These are phyloP conservation scores for Boletus rubroflammeus DNA, from an alignment of 768 basidiomycete species.

Conservation along the genomic window DNA sequence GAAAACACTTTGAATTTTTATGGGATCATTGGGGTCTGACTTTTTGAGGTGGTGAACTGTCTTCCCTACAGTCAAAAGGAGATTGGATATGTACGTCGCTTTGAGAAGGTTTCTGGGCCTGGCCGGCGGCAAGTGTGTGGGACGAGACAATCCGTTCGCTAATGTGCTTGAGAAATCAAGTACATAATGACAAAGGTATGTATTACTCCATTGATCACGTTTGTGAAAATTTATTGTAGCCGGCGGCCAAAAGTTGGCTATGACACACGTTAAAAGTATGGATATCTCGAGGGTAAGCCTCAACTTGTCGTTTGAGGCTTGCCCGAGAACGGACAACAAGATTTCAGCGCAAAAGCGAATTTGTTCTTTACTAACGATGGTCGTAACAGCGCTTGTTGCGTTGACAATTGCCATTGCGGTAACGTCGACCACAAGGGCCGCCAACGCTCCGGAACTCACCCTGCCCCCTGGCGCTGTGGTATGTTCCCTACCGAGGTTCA, in stretches of 20 bases:
- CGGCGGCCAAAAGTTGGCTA: neutral
- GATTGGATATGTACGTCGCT: neutral
- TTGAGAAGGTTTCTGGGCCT: neutral
- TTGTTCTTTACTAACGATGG: neutral
- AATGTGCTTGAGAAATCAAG: neutral
- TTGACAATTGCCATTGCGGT: conserved; percentile 1
- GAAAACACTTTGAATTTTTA: neutral
- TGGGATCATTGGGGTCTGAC: neutral
- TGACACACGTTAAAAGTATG: neutral
- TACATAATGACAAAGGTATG: neutral
- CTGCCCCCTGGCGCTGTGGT: conserved; percentile 26
- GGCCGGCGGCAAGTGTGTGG: neutral
- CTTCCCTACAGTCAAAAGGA: neutral
- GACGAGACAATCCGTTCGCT: neutral
- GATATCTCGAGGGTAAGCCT: neutral
- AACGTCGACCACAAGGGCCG: neutral
- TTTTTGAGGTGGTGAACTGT: no score
- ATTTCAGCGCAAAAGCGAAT: neutral
- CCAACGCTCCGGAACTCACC: neutral
- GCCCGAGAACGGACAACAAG: neutral
- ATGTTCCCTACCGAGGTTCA: neutral
- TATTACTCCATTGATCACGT: neutral
- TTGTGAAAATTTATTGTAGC: neutral
- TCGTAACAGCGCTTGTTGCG: neutral
- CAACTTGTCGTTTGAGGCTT: neutral